Percentiles rank a stretch among this genome's conserved stretches.
These are phyloP conservation scores for Claviceps maximensis DNA, from an alignment of 2,329 filamentous ascomycete species.

Conservation along the genomic window DNA sequence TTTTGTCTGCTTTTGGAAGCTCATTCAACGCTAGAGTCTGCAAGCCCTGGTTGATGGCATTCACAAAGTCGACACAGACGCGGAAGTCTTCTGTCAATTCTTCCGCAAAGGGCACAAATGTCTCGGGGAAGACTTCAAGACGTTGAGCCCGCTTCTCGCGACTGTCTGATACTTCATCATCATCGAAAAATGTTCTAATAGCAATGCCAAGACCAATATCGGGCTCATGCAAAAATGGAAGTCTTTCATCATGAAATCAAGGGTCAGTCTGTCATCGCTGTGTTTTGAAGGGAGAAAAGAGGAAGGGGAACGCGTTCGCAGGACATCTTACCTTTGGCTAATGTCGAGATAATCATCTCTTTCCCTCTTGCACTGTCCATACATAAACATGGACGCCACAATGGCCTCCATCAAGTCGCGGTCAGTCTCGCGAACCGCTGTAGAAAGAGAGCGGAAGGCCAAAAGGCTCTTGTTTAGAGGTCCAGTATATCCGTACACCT, in stretches of 20 bases:
- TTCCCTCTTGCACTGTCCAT: conserved; percentile 62
- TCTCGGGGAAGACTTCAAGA: conserved; percentile 36
- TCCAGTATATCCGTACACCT: conserved; percentile 82
- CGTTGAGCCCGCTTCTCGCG: conserved; percentile 30
- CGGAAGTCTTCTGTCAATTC: conserved; percentile 47
- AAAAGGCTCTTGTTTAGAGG: conserved; percentile 84
- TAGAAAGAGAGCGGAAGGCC: conserved; percentile 71
- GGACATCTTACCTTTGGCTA: conserved; percentile 49
- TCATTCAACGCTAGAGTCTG: conserved; percentile 37
- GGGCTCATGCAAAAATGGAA: conserved; percentile 57
- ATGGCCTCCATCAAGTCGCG: conserved; percentile 78
- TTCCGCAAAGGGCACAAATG: conserved; percentile 45
- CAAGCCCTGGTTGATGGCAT: conserved; percentile 43
- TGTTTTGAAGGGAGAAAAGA: background rate
- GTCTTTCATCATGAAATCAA: conserved; percentile 21
- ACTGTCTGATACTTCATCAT: conserved; percentile 47
- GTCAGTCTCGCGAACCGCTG: conserved; percentile 63
- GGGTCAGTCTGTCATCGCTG: background rate
- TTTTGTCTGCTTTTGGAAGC: conserved; percentile 32
- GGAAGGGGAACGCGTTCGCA: no score
- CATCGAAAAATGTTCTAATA: conserved; percentile 66
- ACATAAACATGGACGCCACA: conserved; percentile 66
- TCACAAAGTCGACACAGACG: conserved; percentile 43
- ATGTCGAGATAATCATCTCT: conserved; percentile 54
- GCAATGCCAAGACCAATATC: conserved; percentile 69